Conservation (phyloP, 2,329 filamentous ascomycete species). For the Aspergillus transmontanensis region DNA sequence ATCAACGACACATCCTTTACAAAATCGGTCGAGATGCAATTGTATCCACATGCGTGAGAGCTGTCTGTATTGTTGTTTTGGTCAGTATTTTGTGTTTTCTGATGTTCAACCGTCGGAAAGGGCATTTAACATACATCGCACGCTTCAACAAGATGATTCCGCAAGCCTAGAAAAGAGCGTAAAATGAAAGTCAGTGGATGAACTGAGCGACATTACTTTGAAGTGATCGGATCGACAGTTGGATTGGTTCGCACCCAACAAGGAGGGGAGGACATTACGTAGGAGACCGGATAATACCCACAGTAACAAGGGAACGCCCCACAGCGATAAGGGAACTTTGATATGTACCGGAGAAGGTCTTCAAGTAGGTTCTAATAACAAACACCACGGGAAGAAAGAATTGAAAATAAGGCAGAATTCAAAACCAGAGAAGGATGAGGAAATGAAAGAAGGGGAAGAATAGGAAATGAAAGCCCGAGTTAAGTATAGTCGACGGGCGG, state of each 20-base stretch:
- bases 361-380: background rate
- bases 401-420: background rate
- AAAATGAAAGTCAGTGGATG: background rate
- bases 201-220: background rate
- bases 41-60: constrained; percentile 11
- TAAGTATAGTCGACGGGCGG: constrained; percentile 11
- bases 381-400: constrained; percentile 14
- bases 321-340: constrained; percentile 15
- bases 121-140: background rate
- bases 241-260: background rate
- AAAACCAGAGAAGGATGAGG: constrained; percentile 7
- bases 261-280: constrained; percentile 10
- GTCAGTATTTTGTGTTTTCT: background rate
- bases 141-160: background rate
- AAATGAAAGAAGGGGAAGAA: constrained; percentile 5
- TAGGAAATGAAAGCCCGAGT: constrained; percentile 7
- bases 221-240: background rate
- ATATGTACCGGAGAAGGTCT: background rate
- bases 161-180: background rate
- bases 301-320: constrained; percentile 10
- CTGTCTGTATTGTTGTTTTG: background rate
- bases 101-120: background rate
- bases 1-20: constrained; percentile 25
- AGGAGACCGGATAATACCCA: constrained; percentile 11
- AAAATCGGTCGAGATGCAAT: constrained; percentile 1